These are phyloP conservation scores for Albizia julibrissin DNA, from an alignment of 306 rosid genomes.

Conservation along the genomic window DNA sequence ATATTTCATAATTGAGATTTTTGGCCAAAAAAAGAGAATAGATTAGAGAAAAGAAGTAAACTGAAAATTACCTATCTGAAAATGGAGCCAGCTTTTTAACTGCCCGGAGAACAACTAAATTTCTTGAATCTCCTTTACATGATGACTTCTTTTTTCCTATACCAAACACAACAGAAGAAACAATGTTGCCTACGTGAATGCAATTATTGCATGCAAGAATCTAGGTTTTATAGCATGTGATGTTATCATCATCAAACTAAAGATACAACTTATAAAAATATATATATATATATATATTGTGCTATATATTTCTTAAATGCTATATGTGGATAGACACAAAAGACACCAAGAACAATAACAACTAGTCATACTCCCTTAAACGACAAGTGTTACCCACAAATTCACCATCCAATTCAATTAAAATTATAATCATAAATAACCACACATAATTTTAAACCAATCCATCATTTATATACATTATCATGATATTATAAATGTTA, in stretches of 20 bases:
- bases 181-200: background rate
- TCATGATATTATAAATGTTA: background rate
- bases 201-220: background rate
- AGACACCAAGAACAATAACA: background rate
- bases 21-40: conserved; percentile 36
- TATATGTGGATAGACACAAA: background rate
- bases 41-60: background rate
- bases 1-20: background rate
- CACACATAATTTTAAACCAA: background rate
- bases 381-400: background rate
- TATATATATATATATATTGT: background rate
- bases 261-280: background rate
- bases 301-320: background rate
- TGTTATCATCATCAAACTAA: background rate
- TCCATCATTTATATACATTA: background rate
- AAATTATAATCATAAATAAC: background rate
- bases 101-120: conserved; percentile 36
- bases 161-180: conserved; percentile 12
- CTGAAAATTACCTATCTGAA: conserved; percentile 57
- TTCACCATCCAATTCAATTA: background rate
- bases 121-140: conserved; percentile 23
- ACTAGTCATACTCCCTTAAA: background rate
- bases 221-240: background rate
- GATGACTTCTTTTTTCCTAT: conserved; percentile 37
- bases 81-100: conserved; percentile 56